A percentile compares a stretch with the other conserved stretches of the same genome.
Conservation (phyloP, 495 filamentous ascomycete genomes). For the Glutinoglossum americanum region DNA sequence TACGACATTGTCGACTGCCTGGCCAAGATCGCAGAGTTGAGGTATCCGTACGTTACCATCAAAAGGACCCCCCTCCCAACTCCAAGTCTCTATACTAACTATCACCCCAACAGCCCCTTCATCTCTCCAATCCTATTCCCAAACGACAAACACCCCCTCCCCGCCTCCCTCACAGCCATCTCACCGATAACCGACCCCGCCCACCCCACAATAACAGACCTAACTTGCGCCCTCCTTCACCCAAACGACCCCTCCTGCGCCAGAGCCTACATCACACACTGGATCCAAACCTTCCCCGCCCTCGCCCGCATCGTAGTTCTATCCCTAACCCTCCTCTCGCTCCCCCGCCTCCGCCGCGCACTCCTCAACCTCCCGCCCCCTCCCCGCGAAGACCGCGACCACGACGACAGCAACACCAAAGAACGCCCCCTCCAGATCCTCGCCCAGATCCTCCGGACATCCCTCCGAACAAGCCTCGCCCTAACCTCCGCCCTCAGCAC, state of each 20-base stretch:
- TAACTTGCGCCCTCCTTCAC: slow-evolving; percentile 86
- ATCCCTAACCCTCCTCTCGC: slow-evolving; percentile 42
- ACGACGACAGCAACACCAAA: slow-evolving; percentile 34
- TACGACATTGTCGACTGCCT: slow-evolving; percentile 64
- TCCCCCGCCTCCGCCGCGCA: slow-evolving; percentile 36
- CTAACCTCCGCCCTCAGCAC: slow-evolving; percentile 60
- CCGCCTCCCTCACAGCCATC: slow-evolving; percentile 31
- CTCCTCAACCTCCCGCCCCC: slow-evolving; percentile 44
- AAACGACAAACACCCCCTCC: slow-evolving; percentile 35
- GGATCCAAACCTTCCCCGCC: slow-evolving; percentile 55
- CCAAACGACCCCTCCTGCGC: slow-evolving; percentile 69
- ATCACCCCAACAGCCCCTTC: slow-evolving; percentile 42
- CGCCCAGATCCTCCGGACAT: too few species aligned
- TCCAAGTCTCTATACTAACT: too few species aligned
- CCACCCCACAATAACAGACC: slow-evolving; percentile 39
- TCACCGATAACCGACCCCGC: slow-evolving; percentile 14
- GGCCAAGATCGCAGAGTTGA: slow-evolving; percentile 52
- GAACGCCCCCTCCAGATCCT: slow-evolving; percentile 38
- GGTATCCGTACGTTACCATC: slow-evolving; percentile 49
- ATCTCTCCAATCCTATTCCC: slow-evolving; percentile 79
- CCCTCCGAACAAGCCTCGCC: slow-evolving; percentile 12
- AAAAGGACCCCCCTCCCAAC: neutral
- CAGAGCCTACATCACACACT: slow-evolving; percentile 64
- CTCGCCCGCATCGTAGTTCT: slow-evolving; percentile 56
- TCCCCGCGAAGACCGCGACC: too few species aligned